phyloP scores from a whole-genome alignment of 2,329 filamentous ascomycete genomes.

The Fusarium sp. region DNA sequence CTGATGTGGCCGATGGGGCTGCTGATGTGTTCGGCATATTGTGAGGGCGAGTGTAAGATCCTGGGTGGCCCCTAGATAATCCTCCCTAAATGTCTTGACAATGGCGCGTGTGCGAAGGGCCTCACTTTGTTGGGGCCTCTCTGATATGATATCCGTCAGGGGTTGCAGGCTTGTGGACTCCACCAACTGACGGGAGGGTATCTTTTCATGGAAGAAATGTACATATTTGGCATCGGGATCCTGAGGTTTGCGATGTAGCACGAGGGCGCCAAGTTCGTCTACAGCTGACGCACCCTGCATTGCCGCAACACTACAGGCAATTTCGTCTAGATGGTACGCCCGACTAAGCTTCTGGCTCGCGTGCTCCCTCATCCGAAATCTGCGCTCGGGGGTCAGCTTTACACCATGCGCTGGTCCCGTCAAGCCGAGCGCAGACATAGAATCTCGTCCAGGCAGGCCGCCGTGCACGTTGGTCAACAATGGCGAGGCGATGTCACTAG shows the following conservation, averaged over 20 bases:
- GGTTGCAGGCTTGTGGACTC: slow-evolving; percentile 77
- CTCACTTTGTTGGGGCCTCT: slow-evolving; percentile 73
- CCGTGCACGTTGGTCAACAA: slow-evolving; percentile 70
- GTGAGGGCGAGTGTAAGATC: slow-evolving; percentile 78
- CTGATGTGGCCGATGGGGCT: slow-evolving; percentile 66
- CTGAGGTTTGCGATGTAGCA: slow-evolving; percentile 76
- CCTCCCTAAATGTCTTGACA: slow-evolving; percentile 80
- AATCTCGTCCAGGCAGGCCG: slow-evolving; percentile 44
- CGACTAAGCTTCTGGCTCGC: slow-evolving; percentile 82
- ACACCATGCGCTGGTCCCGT: slow-evolving; percentile 68
- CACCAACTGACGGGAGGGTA: slow-evolving; percentile 79
- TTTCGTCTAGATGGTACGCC: slow-evolving; percentile 86
- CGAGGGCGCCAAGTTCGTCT: slow-evolving; percentile 80
- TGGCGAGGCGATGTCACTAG: slow-evolving; percentile 77
- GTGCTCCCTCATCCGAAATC: slow-evolving; percentile 83
- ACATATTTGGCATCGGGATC: slow-evolving; percentile 85
- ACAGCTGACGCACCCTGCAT: slow-evolving; percentile 85
- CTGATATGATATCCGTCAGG: slow-evolving; percentile 75
- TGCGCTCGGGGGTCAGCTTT: slow-evolving; percentile 81
- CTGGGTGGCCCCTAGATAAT: slow-evolving; percentile 75
- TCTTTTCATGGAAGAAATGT: slow-evolving; percentile 95
- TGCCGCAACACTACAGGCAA: slow-evolving; percentile 83
- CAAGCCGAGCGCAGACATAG: slow-evolving; percentile 40
- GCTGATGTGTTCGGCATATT: slow-evolving; percentile 65
- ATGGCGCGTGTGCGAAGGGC: slow-evolving; percentile 80